Base-by-base conservation (phyloP, 169 alveolate genomes). In the Amoebophrya sp. region DNA sequence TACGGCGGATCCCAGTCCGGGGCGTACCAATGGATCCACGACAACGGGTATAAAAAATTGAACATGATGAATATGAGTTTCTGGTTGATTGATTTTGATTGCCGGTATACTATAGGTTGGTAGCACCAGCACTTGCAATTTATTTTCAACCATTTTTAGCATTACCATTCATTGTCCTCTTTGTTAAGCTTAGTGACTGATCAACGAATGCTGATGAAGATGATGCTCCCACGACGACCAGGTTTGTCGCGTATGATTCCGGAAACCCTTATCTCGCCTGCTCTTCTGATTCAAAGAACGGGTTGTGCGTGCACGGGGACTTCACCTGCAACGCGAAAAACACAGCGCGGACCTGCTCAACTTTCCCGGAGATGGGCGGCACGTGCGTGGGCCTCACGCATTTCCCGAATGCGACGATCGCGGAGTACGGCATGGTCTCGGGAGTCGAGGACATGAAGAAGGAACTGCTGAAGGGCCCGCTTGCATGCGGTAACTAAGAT, bases 1-100 rank as follows among this genome's bases (percentile, higher is more conserved):
- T 90, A 94, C 89, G 97, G 97, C 0, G 97, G 97, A 89, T 89
- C 94, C 88, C 96, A 96, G 42, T 93, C 92, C 29, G 96, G 96
- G 29, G 97, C 94, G 34, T 95, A 91, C 90, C 93, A 91, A 88
- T 89, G 88, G 89, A 70, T 89, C 69, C 38, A 38, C 34, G 40
- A 41, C 0, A 31, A 69, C 41, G 88, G 41, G 88, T 69, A 26
- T n/a, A n/a, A n/a, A n/a, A n/a, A 31, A 10, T 92, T 90, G 88
- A n/a, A n/a, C n/a, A n/a, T n/a, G n/a, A n/a, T n/a, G n/a, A n/a
- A n/a, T n/a, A n/a, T n/a, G n/a, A n/a, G n/a, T n/a, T n/a, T n/a
- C n/a, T n/a, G n/a, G n/a, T n/a, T n/a, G n/a, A n/a, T n/a, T n/a
- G n/a, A n/a, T n/a, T n/a, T n/a, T n/a, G n/a, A n/a, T n/a, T n/a